A percentile compares a stretch with the other conserved stretches of the same genome.
Conservation (phyloP, 139 green algal genomes). For the Micractinium sp. region DNA sequence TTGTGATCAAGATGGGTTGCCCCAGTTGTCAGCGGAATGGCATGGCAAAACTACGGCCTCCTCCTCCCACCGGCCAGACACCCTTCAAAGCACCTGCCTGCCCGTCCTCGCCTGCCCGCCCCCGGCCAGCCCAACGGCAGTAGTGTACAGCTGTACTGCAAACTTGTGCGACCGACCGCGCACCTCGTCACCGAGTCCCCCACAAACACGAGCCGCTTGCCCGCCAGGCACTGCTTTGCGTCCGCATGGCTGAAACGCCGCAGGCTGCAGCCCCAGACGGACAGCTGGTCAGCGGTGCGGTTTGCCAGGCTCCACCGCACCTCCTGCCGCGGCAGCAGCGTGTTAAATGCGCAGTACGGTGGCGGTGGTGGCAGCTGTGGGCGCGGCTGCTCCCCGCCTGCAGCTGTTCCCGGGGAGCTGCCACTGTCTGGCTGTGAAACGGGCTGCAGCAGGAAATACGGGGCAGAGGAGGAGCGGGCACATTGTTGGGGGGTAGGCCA, state of each 20-base stretch:
- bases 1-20: background rate
- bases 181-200: slow-evolving; percentile 16
- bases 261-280: slow-evolving; percentile 7
- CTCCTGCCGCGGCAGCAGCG: background rate
- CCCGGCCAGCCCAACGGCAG: too few species aligned
- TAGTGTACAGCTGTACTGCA: too few species aligned
- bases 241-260: background rate
- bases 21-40: too few species aligned
- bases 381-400: background rate
- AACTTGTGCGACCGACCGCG: too few species aligned
- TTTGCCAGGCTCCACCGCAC: slow-evolving; percentile 12
- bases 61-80: too few species aligned
- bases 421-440: background rate
- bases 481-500: background rate
- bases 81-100: too few species aligned
- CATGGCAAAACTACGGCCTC: background rate
- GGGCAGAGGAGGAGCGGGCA: background rate
- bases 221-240: slow-evolving; percentile 4
- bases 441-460: too few species aligned
- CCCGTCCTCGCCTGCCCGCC: too few species aligned
- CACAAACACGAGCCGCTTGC: slow-evolving; percentile 39
- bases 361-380: background rate
- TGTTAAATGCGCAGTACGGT: background rate
- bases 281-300: slow-evolving; percentile 5
- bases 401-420: background rate